Evolutionary conservation across 441 rosid genomes (phyloP).

Genomic region (Syzygium syzygioides): DNA sequence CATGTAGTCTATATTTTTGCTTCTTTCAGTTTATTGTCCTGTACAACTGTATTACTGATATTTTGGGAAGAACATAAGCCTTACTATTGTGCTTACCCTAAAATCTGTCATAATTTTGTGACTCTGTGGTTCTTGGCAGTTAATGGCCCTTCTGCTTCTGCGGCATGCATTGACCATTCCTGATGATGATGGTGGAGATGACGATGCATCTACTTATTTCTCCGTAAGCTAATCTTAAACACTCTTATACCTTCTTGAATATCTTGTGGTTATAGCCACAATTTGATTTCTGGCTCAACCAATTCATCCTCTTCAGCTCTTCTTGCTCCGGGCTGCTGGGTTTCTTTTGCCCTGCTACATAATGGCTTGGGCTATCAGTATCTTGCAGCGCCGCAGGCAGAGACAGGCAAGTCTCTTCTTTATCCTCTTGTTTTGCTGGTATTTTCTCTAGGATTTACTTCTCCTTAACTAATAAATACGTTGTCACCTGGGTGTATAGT

Average conservation of each 20-base stretch:
- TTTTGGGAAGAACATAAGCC: not conserved
- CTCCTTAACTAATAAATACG: not conserved
- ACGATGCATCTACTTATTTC: slow-evolving; percentile 63
- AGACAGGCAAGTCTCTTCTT: slow-evolving; percentile 13
- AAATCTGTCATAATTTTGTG: not conserved
- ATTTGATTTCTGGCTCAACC: not conserved
- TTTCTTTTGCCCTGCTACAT: slow-evolving; percentile 26
- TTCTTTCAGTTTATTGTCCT: not conserved
- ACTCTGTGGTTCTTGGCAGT: slow-evolving; percentile 26
- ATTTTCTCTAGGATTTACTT: not conserved
- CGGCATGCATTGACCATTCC: slow-evolving; percentile 68
- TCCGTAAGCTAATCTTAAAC: slow-evolving; percentile 45
- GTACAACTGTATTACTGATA: not conserved
- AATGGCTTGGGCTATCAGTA: slow-evolving; percentile 21
- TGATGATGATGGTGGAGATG: slow-evolving; percentile 55
- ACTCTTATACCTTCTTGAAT: not conserved
- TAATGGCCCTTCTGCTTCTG: slow-evolving; percentile 83
- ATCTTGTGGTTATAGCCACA: not conserved
- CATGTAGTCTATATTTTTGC: not conserved
- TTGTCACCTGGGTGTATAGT: not conserved
- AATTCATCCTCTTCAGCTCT: slow-evolving; percentile 31
- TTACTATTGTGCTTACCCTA: not conserved
- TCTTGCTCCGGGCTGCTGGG: slow-evolving; percentile 24
- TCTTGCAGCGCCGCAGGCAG: slow-evolving; percentile 16
- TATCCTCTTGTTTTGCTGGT: not conserved